Base-by-base conservation (phyloP, 2,329 filamentous ascomycete genomes). In the Pyrenophora seminiperda region DNA sequence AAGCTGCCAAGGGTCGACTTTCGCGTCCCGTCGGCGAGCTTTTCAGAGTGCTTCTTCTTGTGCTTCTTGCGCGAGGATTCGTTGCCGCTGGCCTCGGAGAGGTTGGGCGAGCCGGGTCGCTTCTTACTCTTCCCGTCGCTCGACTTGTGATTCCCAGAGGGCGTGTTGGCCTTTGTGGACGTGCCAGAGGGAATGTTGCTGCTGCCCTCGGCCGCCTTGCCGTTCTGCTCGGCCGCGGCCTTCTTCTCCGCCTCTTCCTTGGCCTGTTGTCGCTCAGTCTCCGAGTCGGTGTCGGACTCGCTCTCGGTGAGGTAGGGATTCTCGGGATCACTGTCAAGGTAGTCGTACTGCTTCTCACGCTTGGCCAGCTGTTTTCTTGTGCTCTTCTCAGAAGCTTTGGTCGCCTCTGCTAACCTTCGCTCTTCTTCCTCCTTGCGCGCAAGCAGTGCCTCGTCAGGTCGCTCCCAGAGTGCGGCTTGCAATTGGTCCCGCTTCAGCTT, bases 81-180 rank as follows among this genome's bases (percentile, higher is more conserved):
- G 62, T 92, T 95, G 44, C 91, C 93, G 70, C 91, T 96, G 7
- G 91, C 91, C 70, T 97, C 93, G 2, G 91, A 97, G 24, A 89
- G 81, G 58, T 92, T 88, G 3, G 92, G 91, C 13, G 91, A 96
- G 14, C 91, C 91, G 24, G 90, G 83, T 22, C 93, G 86, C 76
- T 97, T 97, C 43, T 93, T 82, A 64, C 82, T 83, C 47, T 61
- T 65, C 45, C 77, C 65, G 61, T 84, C 80, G 32, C 76, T 56
- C 42, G 76, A 70, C 61, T 78, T 79, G 38, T 76, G 74, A 24
- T 81, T 79, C 30, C 83, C 83, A 24, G 81, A 85, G 1, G 86
- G 85, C 2, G 86, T 88, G 61, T 80, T 89, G 30, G 82, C 90
- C 71, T 90, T 92, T 1, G 85, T 81, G 1, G 84, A 85, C 3